Conservation (phyloP, 2,329 filamentous ascomycete genomes). For the Cylindrodendrum hubeiense region DNA sequence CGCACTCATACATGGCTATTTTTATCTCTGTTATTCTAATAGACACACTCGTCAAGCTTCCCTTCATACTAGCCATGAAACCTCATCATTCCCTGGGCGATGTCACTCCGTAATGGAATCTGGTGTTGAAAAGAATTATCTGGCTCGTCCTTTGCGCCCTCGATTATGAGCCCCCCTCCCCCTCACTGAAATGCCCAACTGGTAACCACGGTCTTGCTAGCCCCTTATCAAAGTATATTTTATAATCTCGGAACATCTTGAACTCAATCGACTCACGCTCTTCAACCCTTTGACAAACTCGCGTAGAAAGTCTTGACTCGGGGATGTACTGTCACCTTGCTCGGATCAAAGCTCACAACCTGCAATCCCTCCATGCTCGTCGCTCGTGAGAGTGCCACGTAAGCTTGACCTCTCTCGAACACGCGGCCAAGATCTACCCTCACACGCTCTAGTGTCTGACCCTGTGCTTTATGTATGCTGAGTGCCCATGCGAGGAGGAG, state of each 20-base stretch:
- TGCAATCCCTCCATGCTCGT: background rate
- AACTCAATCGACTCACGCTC: background rate
- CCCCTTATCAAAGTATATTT: no score
- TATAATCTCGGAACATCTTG: background rate
- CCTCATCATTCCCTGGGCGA: no score
- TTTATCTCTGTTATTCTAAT: no score
- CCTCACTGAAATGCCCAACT: no score
- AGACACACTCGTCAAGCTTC: no score
- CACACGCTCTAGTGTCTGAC: background rate
- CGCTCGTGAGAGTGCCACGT: background rate
- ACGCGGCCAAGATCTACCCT: background rate
- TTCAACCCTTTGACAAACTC: background rate
- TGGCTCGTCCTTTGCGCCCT: no score
- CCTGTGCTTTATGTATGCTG: slow-evolving; percentile 1
- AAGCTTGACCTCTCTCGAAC: background rate
- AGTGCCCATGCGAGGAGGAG: slow-evolving; percentile 1
- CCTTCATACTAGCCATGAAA: no score
- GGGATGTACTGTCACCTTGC: background rate
- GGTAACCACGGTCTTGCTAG: no score
- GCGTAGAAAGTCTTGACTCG: slow-evolving; percentile 2
- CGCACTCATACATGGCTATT: no score
- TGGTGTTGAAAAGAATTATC: no score
- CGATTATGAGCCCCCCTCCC: no score
- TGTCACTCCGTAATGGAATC: no score
- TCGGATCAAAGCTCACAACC: background rate